These are phyloP conservation scores for Quercus glauca DNA, from an alignment of 306 rosid genomes.

Conservation along the genomic window DNA sequence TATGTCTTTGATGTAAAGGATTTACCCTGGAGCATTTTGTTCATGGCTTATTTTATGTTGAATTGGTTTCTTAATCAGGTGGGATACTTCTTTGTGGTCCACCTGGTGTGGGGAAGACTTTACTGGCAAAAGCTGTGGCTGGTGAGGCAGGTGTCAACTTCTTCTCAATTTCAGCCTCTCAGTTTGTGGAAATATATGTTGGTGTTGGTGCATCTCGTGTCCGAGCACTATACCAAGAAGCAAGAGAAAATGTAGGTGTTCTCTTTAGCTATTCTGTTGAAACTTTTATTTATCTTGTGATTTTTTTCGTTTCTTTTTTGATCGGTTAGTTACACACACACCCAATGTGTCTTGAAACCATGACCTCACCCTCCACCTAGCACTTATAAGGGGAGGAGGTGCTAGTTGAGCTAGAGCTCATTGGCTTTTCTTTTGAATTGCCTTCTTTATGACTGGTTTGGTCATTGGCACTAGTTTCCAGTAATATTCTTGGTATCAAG, in stretches of 20 bases:
- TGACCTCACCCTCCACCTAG: no score
- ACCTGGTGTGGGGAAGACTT: constrained; percentile 98
- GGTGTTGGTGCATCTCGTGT: constrained; percentile 99
- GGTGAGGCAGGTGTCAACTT: constrained; percentile 99
- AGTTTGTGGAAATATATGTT: constrained; percentile 92
- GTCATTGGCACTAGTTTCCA: constrained; percentile 12
- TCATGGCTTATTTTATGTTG: constrained; percentile 26
- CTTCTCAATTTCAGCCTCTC: constrained; percentile 98
- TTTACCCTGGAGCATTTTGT: constrained; percentile 16
- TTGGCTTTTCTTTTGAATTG: background rate
- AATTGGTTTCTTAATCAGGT: constrained; percentile 57
- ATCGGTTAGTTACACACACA: no score
- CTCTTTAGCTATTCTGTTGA: constrained; percentile 20
- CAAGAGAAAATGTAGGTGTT: constrained; percentile 69
- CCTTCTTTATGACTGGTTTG: constrained; percentile 15
- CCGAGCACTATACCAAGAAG: constrained; percentile 93
- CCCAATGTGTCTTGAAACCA: no score
- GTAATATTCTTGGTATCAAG: constrained; percentile 5
- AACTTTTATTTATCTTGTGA: background rate
- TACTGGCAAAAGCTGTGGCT: constrained; percentile 98
- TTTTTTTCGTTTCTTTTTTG: background rate
- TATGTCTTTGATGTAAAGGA: background rate
- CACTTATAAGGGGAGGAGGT: background rate
- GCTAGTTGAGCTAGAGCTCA: no score
- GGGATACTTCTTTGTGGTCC: constrained; percentile 99